Base-by-base conservation (phyloP, 441 rosid genomes). In the Macaranga tanarius region DNA sequence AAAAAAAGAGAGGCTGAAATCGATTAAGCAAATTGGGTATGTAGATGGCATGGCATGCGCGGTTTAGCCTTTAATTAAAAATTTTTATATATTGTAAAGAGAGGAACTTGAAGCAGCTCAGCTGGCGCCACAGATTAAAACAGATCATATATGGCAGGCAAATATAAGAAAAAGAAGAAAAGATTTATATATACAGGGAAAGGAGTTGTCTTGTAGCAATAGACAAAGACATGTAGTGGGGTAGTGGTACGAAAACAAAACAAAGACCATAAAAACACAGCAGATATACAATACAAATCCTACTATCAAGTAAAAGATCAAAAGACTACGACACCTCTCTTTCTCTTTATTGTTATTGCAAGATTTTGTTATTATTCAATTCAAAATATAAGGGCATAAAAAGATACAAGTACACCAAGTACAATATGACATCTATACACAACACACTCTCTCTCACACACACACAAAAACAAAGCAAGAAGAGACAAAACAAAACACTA, bases 131-230 rank as follows among this genome's bases (percentile, higher is more conserved):
- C 58, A 16, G 2, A 50, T 19, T 16, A 7, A 17, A 13, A 38
- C 23, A 62, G 42, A 51, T 11, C 31, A 52, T 5, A 52, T 1
- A n/a, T 62, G 57, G 10, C 71, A 71, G 75, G 26, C 40, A 62
- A 42, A 31, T 67, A 78, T 56, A 13, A 3, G 38, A 34, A 34
- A 7, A 7, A 34, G 38, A 34, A 34, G 38, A 34, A 34, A 34
- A 34, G 38, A 34, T 0, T 34, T 34, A 34, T 34, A 31, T 3
- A 34, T 4, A 34, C 7, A 34, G 38, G 6, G 75, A 74, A 74
- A 65, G 13, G 67, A 54, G 56, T 67, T 78, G 84, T 79, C 79
- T 48, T 71, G 19, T 72, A 77, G 75, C 62, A 51, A 34, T 12
- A 67, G 80, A 70, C 60, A 71, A n/a, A 40, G 61, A 66, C 62